These are phyloP conservation scores for Tuber melanosporum DNA, from an alignment of 495 filamentous ascomycete species.

Conservation along the genomic window DNA sequence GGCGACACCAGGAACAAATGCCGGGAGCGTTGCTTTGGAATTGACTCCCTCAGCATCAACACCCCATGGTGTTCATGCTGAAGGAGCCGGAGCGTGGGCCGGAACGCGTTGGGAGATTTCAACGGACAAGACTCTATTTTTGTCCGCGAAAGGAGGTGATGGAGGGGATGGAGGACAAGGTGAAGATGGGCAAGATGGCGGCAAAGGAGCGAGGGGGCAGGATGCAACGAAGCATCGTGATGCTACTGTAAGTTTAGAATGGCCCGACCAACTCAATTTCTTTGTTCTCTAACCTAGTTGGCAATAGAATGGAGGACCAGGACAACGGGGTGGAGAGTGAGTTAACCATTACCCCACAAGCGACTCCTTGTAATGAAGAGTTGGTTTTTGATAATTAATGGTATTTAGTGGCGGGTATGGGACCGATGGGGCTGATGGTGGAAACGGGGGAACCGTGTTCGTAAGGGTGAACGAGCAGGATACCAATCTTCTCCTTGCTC, in stretches of 20 bases:
- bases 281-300: constrained; percentile 1
- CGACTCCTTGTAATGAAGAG: background rate
- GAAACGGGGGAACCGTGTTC: constrained; percentile 38
- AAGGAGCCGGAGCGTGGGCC: constrained; percentile 12
- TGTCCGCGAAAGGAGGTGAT: constrained; percentile 41
- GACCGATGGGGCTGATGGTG: constrained; percentile 41
- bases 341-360: background rate
- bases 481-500: constrained; percentile 40
- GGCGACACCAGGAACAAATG: constrained; percentile 12
- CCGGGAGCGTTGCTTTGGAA: constrained; percentile 12
- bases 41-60: constrained; percentile 12
- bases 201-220: constrained; percentile 35
- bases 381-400: background rate
- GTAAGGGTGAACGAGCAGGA: constrained; percentile 41
- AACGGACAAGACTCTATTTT: constrained; percentile 30
- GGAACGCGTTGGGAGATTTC: constrained; percentile 40
- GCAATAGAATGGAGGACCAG: constrained; percentile 32
- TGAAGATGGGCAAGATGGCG: constrained; percentile 41
- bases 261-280: constrained; percentile 2
- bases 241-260: constrained; percentile 24
- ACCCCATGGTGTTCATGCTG: constrained; percentile 9
- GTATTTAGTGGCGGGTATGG: constrained; percentile 34
- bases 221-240: constrained; percentile 39
- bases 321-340: constrained; percentile 42
- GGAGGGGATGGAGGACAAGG: constrained; percentile 45